Base-by-base conservation (phyloP, 179 eudicot genomes). In the Actinidia chinensis region DNA sequence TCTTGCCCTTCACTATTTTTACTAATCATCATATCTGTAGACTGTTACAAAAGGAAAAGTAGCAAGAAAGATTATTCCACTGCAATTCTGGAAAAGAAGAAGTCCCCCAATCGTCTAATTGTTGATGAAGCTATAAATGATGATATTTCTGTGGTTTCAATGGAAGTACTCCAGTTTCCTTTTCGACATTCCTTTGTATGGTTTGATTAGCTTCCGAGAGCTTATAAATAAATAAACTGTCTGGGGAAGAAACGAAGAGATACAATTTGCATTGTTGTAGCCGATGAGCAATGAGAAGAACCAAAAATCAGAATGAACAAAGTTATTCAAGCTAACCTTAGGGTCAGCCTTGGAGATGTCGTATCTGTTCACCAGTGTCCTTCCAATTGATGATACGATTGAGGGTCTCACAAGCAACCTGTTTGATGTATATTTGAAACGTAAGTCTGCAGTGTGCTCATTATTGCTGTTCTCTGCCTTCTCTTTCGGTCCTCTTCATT, bases 221-320 rank as follows among this genome's bases (percentile, higher is more conserved):
- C 47, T 74, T 28, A 25, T 59, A 11, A 55, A 60, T 43, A 50
- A 43, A 3, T 50, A 4, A 9, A 14, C n/a, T n/a, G 48, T 46
- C 8, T 85, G 93, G 93, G 93, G 33, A 88, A 86, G 81, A 90
- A 88, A 71, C 73, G 90, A 18, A 90, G 63, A 61, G 90, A 88
- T 58, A 90, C 93, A 1, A 51, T 88, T 10, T 85, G 93, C 76
- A 79, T 90, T 72, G 86, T 73, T 20, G 78, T 88, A 36, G 86
- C 74, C 14, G 93, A 90, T 64, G 89, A 86, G 11, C 55, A 59
- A 14, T 90, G 91, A 67, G 93, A 90, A 63, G 91, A 85, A 82
- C 82, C 86, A 8, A 90, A 88, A 69, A 86, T 88, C 66, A 82
- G 87, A 60, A 83, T 90, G 88, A 90, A 90, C 83, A 90, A 85